Percentiles rank a stretch among this genome's conserved stretches.
These are phyloP conservation scores for Schwanniomyces etchellsii DNA, from an alignment of 1,139 yeast genomes.

Conservation along the genomic window DNA sequence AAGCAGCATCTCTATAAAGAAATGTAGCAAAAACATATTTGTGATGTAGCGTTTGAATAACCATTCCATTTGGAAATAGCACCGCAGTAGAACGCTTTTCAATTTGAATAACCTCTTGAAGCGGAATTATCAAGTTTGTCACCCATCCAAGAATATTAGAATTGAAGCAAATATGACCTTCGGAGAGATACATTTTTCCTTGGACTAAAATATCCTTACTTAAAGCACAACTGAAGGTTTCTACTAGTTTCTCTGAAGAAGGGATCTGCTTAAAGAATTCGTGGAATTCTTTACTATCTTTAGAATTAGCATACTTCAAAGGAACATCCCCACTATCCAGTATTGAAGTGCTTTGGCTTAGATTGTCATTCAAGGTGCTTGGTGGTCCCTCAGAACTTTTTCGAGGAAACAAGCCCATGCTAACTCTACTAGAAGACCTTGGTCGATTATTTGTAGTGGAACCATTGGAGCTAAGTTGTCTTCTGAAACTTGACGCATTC, in stretches of 20 bases:
- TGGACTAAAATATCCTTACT: slow-evolving; percentile 68
- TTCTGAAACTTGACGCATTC: too few relatives aligned
- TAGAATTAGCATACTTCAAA: not conserved
- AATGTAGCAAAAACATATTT: slow-evolving; percentile 71
- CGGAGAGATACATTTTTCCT: slow-evolving; percentile 63
- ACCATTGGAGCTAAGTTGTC: too few relatives aligned
- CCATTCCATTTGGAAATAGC: slow-evolving; percentile 70
- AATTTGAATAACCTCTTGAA: slow-evolving; percentile 64
- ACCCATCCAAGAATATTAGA: slow-evolving; percentile 74
- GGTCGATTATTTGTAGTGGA: not conserved
- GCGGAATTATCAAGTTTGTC: slow-evolving; percentile 59
- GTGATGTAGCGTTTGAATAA: slow-evolving; percentile 64
- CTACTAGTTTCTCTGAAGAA: slow-evolving; percentile 47
- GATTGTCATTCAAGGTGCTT: not conserved
- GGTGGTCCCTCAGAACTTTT: not conserved
- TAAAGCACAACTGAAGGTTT: slow-evolving; percentile 67
- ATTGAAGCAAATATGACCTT: slow-evolving; percentile 57
- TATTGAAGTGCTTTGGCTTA: not conserved
- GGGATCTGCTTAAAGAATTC: slow-evolving; percentile 53
- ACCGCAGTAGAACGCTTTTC: slow-evolving; percentile 72
- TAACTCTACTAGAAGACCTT: not conserved
- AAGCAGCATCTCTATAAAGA: slow-evolving; percentile 60
- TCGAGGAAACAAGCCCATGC: not conserved
- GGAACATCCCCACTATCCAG: not conserved
- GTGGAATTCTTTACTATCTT: slow-evolving; percentile 44